Evolutionary conservation across 345 rosid genomes (phyloP), one percentile per base, ranked within the genome.

Genomic region (Pelargonium nanum): DNA sequence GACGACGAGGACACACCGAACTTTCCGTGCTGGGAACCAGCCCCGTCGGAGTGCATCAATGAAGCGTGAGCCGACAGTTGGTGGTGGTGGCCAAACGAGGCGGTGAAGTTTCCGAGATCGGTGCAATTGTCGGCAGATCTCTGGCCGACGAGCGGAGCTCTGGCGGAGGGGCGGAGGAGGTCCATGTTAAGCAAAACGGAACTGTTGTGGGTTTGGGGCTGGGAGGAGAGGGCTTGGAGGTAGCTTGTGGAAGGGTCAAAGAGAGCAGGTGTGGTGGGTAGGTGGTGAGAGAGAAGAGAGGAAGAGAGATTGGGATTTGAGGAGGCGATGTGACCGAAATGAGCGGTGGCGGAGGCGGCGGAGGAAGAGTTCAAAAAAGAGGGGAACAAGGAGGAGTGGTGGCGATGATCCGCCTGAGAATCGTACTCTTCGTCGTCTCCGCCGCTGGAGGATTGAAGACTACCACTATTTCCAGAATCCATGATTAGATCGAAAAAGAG

Each of bases 381-480:
- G 72, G 53, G 32, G 72, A 58, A 40, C 53, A 57, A 65, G 83
- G 28, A 64, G 75, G 3, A 64, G 73, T 26, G 50, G 73, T 28
- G 65, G 70, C 21, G 70, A 80, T 6, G 71, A 59, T 77, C 87
- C 22, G 81, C 82, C 74, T 85, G 88, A 74, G 96, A 83, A 63
- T 88, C 91, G 53, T 80, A 83, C 72, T 90, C 95, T 5, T 85
- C 93, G 59, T 81, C 93, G 15, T 80, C 85, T 6, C 87, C 24
- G 57, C 57, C 90, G 61, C 88, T 84, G 15, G 97, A 87, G 23
- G 95, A 87, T 65, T 87, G 95, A 76, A 84, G 69, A 69, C 97
- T 88, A 24, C 89, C 87, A 72, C 78, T 76, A 40, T 87, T 85
- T 60, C 80, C 85, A 59, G 97, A 91, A 74, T 84, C 94, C 97